A percentile compares a stretch with the other conserved stretches of the same genome.
Conservation (phyloP, 495 filamentous ascomycete species). For the Tuber indicum region DNA sequence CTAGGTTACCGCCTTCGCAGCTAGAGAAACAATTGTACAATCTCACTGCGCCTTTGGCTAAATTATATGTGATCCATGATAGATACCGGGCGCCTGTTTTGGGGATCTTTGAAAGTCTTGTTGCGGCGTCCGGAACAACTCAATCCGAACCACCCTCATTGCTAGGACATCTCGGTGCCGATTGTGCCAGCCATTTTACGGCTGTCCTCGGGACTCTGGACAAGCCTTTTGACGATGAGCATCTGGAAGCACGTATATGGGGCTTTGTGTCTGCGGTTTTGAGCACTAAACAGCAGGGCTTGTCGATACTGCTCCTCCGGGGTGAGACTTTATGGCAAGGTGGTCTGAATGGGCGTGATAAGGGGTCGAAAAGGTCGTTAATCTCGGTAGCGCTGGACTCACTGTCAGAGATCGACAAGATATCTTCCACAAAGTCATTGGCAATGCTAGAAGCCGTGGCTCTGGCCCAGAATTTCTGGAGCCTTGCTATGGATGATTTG, state of each 20-base stretch:
- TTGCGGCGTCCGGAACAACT: slow-evolving; percentile 48
- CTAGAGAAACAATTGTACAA: slow-evolving; percentile 78
- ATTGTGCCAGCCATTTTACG: slow-evolving; percentile 75
- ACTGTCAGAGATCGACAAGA: slow-evolving; percentile 59
- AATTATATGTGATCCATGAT: slow-evolving; percentile 67
- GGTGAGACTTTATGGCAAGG: slow-evolving; percentile 73
- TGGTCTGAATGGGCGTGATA: slow-evolving; percentile 46
- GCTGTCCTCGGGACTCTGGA: slow-evolving; percentile 71
- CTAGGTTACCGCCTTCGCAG: slow-evolving; percentile 48
- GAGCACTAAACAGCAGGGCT: slow-evolving; percentile 87
- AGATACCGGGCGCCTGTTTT: slow-evolving; percentile 59
- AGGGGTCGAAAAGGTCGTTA: slow-evolving; percentile 56
- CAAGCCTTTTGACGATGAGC: slow-evolving; percentile 58
- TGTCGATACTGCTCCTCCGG: slow-evolving; percentile 85
- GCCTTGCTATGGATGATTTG: slow-evolving; percentile 74
- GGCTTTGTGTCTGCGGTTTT: slow-evolving; percentile 78
- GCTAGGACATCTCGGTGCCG: slow-evolving; percentile 75
- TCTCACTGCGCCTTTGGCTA: slow-evolving; percentile 63
- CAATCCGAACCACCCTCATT: slow-evolving; percentile 76
- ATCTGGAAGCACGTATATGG: slow-evolving; percentile 66
- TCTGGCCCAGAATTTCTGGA: slow-evolving; percentile 82
- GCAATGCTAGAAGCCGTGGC: slow-evolving; percentile 80
- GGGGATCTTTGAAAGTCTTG: slow-evolving; percentile 64
- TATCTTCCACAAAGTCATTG: slow-evolving; percentile 57
- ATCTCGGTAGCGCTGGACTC: slow-evolving; percentile 67